These are phyloP conservation scores for Plectosphaerella sp. DNA, from an alignment of 2,329 filamentous ascomycete species.

Conservation along the genomic window DNA sequence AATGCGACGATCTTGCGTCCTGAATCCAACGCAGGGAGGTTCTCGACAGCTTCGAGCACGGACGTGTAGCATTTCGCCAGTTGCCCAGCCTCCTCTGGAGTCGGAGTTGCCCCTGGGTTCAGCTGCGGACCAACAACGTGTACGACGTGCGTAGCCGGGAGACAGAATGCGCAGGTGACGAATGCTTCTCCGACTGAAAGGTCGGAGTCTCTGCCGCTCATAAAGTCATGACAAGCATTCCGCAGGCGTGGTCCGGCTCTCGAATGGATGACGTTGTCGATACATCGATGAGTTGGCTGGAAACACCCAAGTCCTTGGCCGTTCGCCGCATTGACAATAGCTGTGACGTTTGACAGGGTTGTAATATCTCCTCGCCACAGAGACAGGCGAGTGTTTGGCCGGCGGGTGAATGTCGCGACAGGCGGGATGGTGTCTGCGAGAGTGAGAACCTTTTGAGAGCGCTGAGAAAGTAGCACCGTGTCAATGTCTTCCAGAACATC, in stretches of 20 bases:
- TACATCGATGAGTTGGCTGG: slow-evolving; percentile 24
- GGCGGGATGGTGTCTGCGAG: slow-evolving; percentile 1
- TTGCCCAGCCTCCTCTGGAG: slow-evolving; percentile 11
- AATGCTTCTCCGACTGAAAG: slow-evolving; percentile 20
- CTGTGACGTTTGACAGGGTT: slow-evolving; percentile 20
- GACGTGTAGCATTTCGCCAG: slow-evolving; percentile 23
- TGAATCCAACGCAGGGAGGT: slow-evolving; percentile 14
- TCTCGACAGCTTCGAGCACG: slow-evolving; percentile 21
- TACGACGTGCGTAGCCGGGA: slow-evolving; percentile 22
- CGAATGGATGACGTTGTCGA: slow-evolving; percentile 29
- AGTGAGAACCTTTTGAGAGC: slow-evolving; percentile 5
- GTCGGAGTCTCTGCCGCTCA: slow-evolving; percentile 15
- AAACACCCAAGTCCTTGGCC: slow-evolving; percentile 28
- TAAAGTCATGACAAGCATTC: slow-evolving; percentile 20
- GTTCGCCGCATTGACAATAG: slow-evolving; percentile 30
- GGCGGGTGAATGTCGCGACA: background rate
- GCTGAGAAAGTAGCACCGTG: background rate
- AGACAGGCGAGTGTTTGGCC: slow-evolving; percentile 9
- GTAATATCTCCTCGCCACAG: slow-evolving; percentile 30
- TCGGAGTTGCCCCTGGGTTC: slow-evolving; percentile 13
- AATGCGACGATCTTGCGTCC: slow-evolving; percentile 21
- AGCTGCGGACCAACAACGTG: slow-evolving; percentile 29
- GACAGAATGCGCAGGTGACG: slow-evolving; percentile 19
- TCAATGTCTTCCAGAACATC: slow-evolving; percentile 14
- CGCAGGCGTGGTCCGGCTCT: slow-evolving; percentile 24